Evolutionary conservation across 139 green algal genomes (phyloP).

Genomic region (Tetradesmus obliquus): DNA sequence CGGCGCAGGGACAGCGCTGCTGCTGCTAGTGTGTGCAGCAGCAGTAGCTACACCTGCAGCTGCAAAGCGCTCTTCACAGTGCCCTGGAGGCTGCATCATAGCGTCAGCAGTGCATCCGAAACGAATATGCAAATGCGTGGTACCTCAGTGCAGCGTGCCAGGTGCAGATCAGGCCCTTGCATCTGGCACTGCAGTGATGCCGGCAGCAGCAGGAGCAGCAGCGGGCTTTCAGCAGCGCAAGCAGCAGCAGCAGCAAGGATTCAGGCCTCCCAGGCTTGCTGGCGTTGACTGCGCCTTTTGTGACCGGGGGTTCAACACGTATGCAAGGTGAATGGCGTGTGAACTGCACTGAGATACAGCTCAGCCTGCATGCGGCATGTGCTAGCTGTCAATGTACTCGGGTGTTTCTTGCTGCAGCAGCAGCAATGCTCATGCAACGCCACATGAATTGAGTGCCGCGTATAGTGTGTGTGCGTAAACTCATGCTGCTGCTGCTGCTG

Average conservation of each 20-base stretch:
- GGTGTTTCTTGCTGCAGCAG: too few species aligned
- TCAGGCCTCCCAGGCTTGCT: neutral
- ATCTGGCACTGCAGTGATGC: neutral
- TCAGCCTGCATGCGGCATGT: too few species aligned
- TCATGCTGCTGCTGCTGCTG: too few species aligned
- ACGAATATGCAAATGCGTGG: neutral
- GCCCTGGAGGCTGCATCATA: neutral
- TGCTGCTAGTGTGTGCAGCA: neutral
- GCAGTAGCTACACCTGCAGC: neutral
- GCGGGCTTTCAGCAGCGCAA: neutral
- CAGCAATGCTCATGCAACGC: too few species aligned
- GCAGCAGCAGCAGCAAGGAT: neutral
- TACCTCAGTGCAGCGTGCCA: neutral
- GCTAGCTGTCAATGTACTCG: too few species aligned
- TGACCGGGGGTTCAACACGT: neutral
- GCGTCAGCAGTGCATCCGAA: neutral
- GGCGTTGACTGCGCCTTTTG: neutral
- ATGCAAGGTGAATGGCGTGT: neutral
- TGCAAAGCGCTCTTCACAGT: neutral
- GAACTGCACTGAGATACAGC: too few species aligned
- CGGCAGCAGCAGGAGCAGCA: neutral
- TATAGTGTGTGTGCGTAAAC: too few species aligned
- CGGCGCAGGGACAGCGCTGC: neutral
- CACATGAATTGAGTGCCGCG: too few species aligned
- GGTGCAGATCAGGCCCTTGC: neutral